Conservation (phyloP, 805 yeast genomes). For the Wickerhamomyces chambardii region DNA sequence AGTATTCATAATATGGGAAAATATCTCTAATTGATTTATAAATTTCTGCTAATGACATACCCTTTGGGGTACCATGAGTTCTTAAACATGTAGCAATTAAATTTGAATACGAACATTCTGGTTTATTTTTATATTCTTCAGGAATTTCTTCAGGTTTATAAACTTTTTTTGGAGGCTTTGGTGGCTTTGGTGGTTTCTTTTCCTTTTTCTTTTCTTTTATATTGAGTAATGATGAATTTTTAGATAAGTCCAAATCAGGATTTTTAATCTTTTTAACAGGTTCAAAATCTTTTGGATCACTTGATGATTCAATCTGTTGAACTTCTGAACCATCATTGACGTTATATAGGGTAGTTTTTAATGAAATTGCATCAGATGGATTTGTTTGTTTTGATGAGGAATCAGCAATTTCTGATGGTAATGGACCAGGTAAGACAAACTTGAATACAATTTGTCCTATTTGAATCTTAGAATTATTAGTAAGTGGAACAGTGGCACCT, state of each 20-base stretch:
- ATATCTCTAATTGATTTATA: slow-evolving; percentile 79
- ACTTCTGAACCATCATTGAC: slow-evolving; percentile 5
- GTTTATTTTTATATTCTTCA: slow-evolving; percentile 76
- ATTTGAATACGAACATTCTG: slow-evolving; percentile 71
- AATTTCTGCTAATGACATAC: slow-evolving; percentile 78
- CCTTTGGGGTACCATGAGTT: slow-evolving; percentile 54
- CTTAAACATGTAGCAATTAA: slow-evolving; percentile 74
- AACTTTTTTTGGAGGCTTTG: slow-evolving; percentile 48
- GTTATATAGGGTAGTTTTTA: slow-evolving; percentile 39
- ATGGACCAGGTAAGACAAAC: slow-evolving; percentile 75
- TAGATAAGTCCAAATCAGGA: slow-evolving; percentile 29
- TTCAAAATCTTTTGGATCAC: slow-evolving; percentile 13
- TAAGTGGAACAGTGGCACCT: slow-evolving; percentile 84
- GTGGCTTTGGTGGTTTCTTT: slow-evolving; percentile 42
- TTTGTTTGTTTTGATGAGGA: slow-evolving; percentile 32
- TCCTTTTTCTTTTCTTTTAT: slow-evolving; percentile 35
- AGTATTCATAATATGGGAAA: slow-evolving; percentile 86
- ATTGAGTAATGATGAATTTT: slow-evolving; percentile 36
- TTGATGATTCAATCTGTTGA: slow-evolving; percentile 3
- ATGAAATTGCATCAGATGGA: slow-evolving; percentile 53
- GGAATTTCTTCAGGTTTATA: slow-evolving; percentile 84
- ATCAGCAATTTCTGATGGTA: slow-evolving; percentile 23
- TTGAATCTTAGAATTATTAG: slow-evolving; percentile 77
- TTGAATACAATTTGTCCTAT: slow-evolving; percentile 88
- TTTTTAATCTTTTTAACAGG: slow-evolving; percentile 20